These are phyloP conservation scores for Novymonas esmeraldas DNA, from an alignment of 208 protist genomes.

Conservation along the genomic window DNA sequence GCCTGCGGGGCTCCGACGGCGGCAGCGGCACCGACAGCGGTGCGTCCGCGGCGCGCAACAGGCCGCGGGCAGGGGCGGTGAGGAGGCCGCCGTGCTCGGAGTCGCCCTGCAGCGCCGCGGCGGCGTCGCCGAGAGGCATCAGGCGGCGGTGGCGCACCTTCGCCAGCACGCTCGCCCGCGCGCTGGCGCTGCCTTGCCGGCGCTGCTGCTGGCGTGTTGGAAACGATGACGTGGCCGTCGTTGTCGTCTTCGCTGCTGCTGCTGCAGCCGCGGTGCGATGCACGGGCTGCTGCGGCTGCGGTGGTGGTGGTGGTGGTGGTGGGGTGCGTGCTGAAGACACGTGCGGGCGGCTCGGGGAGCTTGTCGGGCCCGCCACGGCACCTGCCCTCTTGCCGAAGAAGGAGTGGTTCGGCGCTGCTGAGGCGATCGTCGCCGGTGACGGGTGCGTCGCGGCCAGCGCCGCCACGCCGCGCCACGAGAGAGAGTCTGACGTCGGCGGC, in stretches of 20 bases:
- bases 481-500: neutral
- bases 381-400: constrained; percentile 1
- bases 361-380: neutral
- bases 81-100: neutral
- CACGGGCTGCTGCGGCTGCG: neutral
- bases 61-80: too few species aligned
- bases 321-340: neutral
- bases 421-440: neutral
- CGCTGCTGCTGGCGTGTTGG: neutral
- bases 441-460: too few species aligned
- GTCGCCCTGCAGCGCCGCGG: neutral
- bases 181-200: constrained; percentile 9
- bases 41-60: neutral
- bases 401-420: neutral
- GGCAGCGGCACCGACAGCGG: too few species aligned
- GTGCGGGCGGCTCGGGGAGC: too few species aligned
- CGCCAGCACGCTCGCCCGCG: constrained; percentile 8
- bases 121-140: neutral
- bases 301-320: neutral
- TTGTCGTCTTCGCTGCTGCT: neutral
- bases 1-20: neutral
- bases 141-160: constrained; percentile 12
- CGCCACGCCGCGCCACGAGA: neutral
- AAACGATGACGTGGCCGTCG: too few species aligned
- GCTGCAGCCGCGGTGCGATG: neutral